phyloP scores from a whole-genome alignment of 2,329 filamentous ascomycete genomes.

The Penicillium sp. region DNA sequence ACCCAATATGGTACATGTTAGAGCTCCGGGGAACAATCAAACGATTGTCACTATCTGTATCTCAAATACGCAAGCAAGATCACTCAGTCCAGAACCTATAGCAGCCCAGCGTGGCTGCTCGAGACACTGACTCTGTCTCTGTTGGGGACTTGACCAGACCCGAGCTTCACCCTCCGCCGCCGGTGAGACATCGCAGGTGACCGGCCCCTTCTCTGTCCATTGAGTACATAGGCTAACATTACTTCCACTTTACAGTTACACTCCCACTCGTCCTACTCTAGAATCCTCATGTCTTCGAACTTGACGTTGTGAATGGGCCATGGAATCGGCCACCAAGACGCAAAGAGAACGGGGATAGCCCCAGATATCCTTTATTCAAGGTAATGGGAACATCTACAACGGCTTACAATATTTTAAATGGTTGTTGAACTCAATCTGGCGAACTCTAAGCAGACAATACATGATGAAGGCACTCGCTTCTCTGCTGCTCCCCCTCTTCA shows the following conservation, averaged over 20 bases:
- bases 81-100: background rate
- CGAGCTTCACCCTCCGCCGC: background rate
- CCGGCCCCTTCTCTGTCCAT: rapidly evolving
- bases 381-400: background rate
- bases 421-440: no score
- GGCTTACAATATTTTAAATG: background rate
- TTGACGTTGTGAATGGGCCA: background rate
- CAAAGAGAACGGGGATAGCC: background rate
- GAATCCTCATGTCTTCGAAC: background rate
- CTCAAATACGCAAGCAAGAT: background rate
- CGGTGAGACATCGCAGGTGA: background rate
- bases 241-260: background rate
- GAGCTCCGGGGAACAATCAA: background rate
- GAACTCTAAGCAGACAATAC: background rate
- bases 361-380: no score
- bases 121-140: background rate
- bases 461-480: background rate
- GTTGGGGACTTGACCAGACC: background rate
- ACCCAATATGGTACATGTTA: background rate
- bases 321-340: background rate
- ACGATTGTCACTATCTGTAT: background rate
- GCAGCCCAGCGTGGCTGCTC: background rate
- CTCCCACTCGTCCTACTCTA: background rate
- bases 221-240: no score
- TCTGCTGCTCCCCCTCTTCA: background rate